Evolutionary conservation across 176 grass and related monocot genomes (phyloP).

Genomic region (Pontederia paniculata): DNA sequence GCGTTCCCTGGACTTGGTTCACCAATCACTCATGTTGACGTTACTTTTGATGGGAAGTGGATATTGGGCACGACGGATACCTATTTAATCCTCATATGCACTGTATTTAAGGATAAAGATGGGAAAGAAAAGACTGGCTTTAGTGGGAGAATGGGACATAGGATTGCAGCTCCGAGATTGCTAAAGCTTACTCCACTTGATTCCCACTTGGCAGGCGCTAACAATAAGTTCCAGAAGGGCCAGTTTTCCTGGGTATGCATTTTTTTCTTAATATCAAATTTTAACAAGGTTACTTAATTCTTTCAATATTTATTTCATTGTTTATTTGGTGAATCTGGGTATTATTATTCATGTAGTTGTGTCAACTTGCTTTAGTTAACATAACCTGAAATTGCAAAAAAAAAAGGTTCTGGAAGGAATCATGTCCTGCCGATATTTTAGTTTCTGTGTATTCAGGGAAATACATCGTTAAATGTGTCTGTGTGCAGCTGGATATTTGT

Average conservation of each 20-base stretch:
- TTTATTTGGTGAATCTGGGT: no score
- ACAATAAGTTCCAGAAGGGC: conserved; percentile 72
- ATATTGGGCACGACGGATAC: conserved; percentile 72
- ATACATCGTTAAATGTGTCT: no score
- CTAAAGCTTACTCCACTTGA: conserved; percentile 79
- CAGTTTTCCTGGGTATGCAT: conserved; percentile 90
- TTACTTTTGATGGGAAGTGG: conserved; percentile 92
- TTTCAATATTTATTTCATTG: no score
- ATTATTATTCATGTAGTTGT: no score
- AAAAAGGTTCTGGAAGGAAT: no score
- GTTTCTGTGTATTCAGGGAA: no score
- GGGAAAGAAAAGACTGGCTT: conserved; percentile 87
- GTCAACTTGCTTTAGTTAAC: no score
- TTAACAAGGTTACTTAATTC: background rate
- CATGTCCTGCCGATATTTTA: no score
- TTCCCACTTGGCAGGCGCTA: conserved; percentile 54
- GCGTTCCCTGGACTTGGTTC: conserved; percentile 83
- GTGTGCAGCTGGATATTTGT: no score
- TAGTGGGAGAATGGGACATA: conserved; percentile 70
- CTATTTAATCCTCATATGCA: conserved; percentile 82
- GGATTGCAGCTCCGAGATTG: conserved; percentile 66
- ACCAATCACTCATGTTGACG: conserved; percentile 70
- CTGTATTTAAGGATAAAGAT: conserved; percentile 83
- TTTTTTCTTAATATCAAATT: conserved; percentile 9
- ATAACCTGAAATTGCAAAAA: no score